Conservation (phyloP, 2,329 filamentous ascomycete species). For the Penicillium crustosum region DNA sequence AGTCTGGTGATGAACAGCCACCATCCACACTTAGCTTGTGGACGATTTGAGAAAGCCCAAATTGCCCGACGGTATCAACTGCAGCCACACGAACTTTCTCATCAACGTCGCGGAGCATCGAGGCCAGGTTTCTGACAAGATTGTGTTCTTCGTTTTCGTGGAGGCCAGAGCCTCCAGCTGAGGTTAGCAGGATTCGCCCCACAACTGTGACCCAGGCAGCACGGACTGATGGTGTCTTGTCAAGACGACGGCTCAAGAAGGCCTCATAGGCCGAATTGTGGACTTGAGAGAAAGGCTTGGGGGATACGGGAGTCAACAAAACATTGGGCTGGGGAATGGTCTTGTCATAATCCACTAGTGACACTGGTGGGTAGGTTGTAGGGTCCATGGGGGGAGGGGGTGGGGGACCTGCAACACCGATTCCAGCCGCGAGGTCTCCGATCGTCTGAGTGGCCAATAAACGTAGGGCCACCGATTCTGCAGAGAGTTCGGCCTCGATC, state of each 20-base stretch:
- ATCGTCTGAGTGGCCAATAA: slow-evolving; percentile 89
- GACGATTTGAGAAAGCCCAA: slow-evolving; percentile 77
- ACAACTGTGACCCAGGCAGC: slow-evolving; percentile 82
- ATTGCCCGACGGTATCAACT: slow-evolving; percentile 78
- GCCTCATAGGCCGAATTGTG: slow-evolving; percentile 76
- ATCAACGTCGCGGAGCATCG: slow-evolving; percentile 82
- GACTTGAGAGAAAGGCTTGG: slow-evolving; percentile 83
- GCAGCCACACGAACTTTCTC: slow-evolving; percentile 88
- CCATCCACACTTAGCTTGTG: slow-evolving; percentile 76
- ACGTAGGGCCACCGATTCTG: slow-evolving; percentile 83
- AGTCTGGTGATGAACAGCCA: slow-evolving; percentile 71
- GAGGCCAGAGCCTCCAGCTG: slow-evolving; percentile 83
- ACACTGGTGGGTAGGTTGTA: slow-evolving; percentile 72
- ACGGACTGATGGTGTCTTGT: slow-evolving; percentile 80
- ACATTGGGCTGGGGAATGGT: slow-evolving; percentile 58
- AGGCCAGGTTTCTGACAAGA: slow-evolving; percentile 71
- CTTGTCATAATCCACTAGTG: slow-evolving; percentile 48
- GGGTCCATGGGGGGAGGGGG: slow-evolving; percentile 72
- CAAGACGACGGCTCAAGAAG: slow-evolving; percentile 80
- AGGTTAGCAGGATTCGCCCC: slow-evolving; percentile 85
- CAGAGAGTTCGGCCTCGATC: slow-evolving; percentile 85
- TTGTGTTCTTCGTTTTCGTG: slow-evolving; percentile 76
- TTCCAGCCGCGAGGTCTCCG: slow-evolving; percentile 90
- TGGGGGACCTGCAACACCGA: slow-evolving; percentile 85
- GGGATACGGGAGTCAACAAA: slow-evolving; percentile 78